Conservation (phyloP, 2,329 filamentous ascomycete genomes). For the Leptoxyphium fumago region DNA sequence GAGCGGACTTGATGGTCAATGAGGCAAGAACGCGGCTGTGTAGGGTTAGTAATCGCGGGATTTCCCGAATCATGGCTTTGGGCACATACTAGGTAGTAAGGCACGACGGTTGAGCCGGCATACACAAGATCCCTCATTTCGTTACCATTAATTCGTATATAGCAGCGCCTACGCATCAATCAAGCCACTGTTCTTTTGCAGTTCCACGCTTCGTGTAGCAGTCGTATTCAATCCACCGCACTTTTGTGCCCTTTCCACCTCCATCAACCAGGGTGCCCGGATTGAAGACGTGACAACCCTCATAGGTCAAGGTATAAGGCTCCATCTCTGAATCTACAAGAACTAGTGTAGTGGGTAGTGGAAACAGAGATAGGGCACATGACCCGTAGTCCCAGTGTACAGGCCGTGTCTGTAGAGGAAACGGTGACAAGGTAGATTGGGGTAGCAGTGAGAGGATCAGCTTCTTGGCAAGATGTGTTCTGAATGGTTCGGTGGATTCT, state of each 20-base stretch:
- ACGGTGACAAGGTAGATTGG: slow-evolving; percentile 78
- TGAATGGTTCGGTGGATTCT: neutral
- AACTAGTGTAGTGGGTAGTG: slow-evolving; percentile 69
- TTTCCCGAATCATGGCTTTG: too few relatives aligned
- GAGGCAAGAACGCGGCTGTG: too few relatives aligned
- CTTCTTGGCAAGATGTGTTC: slow-evolving; percentile 16
- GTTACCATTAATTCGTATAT: too few relatives aligned
- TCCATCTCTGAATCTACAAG: slow-evolving; percentile 70
- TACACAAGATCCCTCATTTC: too few relatives aligned
- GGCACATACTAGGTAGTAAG: too few relatives aligned
- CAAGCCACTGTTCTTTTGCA: slow-evolving; percentile 42
- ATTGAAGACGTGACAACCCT: slow-evolving; percentile 93
- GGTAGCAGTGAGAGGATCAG: slow-evolving; percentile 83
- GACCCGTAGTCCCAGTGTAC: slow-evolving; percentile 80
- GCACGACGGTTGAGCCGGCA: too few relatives aligned
- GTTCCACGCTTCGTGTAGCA: slow-evolving; percentile 45
- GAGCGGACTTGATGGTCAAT: too few relatives aligned
- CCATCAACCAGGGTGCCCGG: slow-evolving; percentile 55
- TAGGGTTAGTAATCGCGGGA: too few relatives aligned
- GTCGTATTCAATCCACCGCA: slow-evolving; percentile 81
- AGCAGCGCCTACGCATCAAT: neutral
- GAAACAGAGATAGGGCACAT: slow-evolving; percentile 66
- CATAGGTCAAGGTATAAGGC: slow-evolving; percentile 78
- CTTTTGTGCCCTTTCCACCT: slow-evolving; percentile 47
- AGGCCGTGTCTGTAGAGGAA: slow-evolving; percentile 63